Evolutionary conservation across 2,329 filamentous ascomycete genomes (phyloP).

Genomic region (Lachnellula subtilissima): DNA sequence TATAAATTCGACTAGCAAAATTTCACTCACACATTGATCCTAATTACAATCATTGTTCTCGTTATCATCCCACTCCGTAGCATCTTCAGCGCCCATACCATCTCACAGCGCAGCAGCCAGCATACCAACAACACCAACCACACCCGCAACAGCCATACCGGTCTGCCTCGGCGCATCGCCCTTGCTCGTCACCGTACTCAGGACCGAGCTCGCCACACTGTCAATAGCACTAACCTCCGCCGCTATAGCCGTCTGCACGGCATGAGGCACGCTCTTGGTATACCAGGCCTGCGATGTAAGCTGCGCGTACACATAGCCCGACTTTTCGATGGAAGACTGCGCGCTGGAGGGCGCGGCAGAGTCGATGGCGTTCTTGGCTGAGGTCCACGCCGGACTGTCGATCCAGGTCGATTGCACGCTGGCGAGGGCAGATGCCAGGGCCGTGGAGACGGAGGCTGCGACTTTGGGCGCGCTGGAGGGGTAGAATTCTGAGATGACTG

Average conservation of each 20-base stretch:
- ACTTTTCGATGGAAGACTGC: slow-evolving; percentile 7
- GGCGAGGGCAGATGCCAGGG: slow-evolving; percentile 17
- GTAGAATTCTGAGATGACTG: slow-evolving; percentile 20
- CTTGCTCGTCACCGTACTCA: slow-evolving; percentile 14
- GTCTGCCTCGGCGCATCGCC: slow-evolving; percentile 2
- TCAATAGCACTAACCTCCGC: slow-evolving; percentile 11
- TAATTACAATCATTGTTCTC: neutral
- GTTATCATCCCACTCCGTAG: neutral
- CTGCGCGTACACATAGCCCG: slow-evolving; percentile 9
- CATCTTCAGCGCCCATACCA: neutral
- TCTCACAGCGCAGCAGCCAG: neutral
- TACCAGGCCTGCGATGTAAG: slow-evolving; percentile 20
- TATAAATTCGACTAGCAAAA: too few species aligned
- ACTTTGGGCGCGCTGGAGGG: slow-evolving; percentile 13
- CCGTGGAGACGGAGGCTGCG: slow-evolving; percentile 17
- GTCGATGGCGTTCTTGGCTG: slow-evolving; percentile 16
- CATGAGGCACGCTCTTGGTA: slow-evolving; percentile 16
- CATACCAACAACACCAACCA: neutral
- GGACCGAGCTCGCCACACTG: slow-evolving; percentile 16
- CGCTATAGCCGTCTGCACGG: slow-evolving; percentile 15
- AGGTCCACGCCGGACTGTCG: slow-evolving; percentile 14
- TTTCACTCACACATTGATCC: neutral
- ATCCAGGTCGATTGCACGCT: slow-evolving; percentile 15
- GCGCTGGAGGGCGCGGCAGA: slow-evolving; percentile 16
- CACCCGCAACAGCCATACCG: neutral